Evolutionary conservation across 768 basidiomycete genomes (phyloP), one percentile per base, ranked within the genome.

Genomic region (Amanita rubescens): DNA sequence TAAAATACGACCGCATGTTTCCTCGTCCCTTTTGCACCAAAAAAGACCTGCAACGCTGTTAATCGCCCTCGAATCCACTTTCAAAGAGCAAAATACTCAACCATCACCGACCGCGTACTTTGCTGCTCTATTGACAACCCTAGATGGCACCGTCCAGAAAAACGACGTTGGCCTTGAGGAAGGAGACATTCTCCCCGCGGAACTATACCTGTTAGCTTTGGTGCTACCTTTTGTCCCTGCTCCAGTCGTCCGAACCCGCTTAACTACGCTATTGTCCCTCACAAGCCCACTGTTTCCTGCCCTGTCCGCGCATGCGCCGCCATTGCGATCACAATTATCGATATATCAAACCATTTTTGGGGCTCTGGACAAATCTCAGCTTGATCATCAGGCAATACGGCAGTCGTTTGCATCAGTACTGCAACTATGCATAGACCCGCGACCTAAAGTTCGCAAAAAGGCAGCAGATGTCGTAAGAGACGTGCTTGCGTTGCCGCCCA

Each of bases 381-480:
- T 96, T 51, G 86, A 90, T 32, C 69, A 67, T 1, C 80, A 76
- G 54, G 77, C 75, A 46, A 75, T 90, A 45, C 84, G 89, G 35
- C 90, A 94, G 65, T 77, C 85, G 2, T 97, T 94, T 74, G 85
- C 87, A 41, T 85, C 89, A 34, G 74, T 96, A 50, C 71, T 98
- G 38, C 86, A 90, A 45, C 71, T 96, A 44, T 85, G 82, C 59
- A 75, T 92, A 41, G 96, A 99, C 70, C 78, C 85, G 3, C 75
- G 96, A 48, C 96, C 96, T 17, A 97, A 98, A 72, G 93, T 99
- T 49, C 83, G 96, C 53, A 94, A 81, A 68, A 83, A 86, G 63
- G 94, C 94, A 20, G 85, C 86, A 43, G 94, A 97, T 62, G 79
- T 88, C 17, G 78, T 99, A 30, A 79, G 77, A 60, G 87, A 90